Percentiles rank a stretch among this genome's conserved stretches.
These are phyloP conservation scores for Colletotrichum tamarilloi DNA, from an alignment of 2,329 filamentous ascomycete species.

Conservation along the genomic window DNA sequence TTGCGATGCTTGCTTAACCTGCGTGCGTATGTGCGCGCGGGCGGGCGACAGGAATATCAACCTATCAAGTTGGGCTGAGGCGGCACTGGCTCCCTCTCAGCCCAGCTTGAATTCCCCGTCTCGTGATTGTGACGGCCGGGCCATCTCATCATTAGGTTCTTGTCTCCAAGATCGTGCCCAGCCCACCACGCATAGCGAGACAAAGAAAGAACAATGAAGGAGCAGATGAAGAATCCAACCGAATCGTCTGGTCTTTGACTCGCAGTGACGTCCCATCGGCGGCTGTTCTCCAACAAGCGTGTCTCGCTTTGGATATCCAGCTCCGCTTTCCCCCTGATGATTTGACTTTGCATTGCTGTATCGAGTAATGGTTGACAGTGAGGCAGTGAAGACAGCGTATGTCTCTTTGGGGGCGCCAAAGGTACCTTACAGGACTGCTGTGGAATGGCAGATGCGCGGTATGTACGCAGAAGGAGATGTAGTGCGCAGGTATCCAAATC, in stretches of 20 bases:
- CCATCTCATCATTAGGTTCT: not conserved
- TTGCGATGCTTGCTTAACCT: constrained; percentile 23
- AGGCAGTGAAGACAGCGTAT: not conserved
- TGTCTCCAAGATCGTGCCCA: not conserved
- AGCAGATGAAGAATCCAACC: constrained; percentile 18
- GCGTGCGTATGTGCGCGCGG: constrained; percentile 25
- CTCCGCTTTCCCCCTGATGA: constrained; percentile 4
- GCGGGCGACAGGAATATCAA: constrained; percentile 22
- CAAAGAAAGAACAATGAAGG: constrained; percentile 11
- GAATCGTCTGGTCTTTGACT: constrained; percentile 14
- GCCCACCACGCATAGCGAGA: not conserved
- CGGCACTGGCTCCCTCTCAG: constrained; percentile 6
- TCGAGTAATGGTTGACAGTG: not conserved
- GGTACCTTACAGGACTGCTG: constrained; percentile 32
- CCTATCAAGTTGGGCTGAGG: constrained; percentile 28
- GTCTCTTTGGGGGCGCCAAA: constrained; percentile 20
- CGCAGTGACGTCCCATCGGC: constrained; percentile 19
- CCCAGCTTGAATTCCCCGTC: not conserved
- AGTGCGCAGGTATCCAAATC: not conserved
- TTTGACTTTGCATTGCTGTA: constrained; percentile 1
- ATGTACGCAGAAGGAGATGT: constrained; percentile 14
- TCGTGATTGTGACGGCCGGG: constrained; percentile 6
- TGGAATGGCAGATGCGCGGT: constrained; percentile 23
- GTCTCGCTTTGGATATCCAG: constrained; percentile 2
- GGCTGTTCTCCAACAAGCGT: constrained; percentile 28